These are phyloP conservation scores for Colletotrichum sp. DNA, from an alignment of 2,329 filamentous ascomycete species.

Conservation along the genomic window DNA sequence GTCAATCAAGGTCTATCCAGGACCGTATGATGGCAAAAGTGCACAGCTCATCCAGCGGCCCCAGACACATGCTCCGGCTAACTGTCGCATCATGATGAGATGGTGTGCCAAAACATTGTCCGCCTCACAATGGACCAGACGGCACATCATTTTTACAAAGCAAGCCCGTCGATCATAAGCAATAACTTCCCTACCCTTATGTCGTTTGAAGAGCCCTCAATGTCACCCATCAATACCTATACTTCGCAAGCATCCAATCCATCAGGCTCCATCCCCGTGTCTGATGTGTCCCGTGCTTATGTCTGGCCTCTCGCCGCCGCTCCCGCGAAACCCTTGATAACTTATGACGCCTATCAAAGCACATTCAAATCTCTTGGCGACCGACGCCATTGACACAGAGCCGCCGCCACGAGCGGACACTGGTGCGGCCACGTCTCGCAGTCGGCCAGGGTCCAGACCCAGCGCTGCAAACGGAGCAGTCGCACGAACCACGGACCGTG, in stretches of 20 bases:
- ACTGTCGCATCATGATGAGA: constrained; percentile 15
- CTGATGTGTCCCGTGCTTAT: background rate
- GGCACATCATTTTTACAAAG: background rate
- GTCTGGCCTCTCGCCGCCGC: background rate
- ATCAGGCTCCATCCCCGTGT: background rate
- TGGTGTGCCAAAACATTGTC: constrained; percentile 7
- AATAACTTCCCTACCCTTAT: background rate
- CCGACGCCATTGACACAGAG: background rate
- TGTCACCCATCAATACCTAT: background rate
- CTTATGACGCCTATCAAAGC: constrained; percentile 5
- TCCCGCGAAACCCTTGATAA: background rate
- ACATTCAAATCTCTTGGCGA: background rate
- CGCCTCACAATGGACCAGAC: background rate
- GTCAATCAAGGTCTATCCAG: background rate
- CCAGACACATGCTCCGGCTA: constrained; percentile 7
- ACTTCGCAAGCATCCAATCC: background rate
- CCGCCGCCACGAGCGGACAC: background rate
- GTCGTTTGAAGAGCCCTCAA: background rate
- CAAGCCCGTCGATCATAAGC: background rate
- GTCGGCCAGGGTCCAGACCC: background rate
- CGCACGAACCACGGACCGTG: background rate
- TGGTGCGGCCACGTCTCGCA: background rate
- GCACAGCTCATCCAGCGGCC: background rate
- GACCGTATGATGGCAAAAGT: background rate
- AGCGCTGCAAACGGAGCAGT: background rate